Percentiles rank a stretch among this genome's conserved stretches.
Evolutionary conservation across 1,139 yeast species (phyloP).

Genomic region (Schwanniomyces etchellsii): DNA sequence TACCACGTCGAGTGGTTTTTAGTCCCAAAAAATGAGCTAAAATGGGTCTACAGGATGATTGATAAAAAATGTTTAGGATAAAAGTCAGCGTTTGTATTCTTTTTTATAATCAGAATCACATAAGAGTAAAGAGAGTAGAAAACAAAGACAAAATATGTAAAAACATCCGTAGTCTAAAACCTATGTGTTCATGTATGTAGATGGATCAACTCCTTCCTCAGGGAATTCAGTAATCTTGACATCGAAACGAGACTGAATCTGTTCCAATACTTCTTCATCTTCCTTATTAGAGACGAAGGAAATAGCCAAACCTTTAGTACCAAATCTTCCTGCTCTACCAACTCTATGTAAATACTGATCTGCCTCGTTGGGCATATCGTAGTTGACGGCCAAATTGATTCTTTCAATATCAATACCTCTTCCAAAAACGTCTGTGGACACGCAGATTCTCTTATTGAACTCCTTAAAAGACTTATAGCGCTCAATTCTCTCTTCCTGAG

Average conservation of each 20-base stretch:
- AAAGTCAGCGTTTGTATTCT: too few species aligned
- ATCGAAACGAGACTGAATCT: conserved; percentile 96
- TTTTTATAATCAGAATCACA: too few species aligned
- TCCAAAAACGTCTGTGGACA: conserved; percentile 96
- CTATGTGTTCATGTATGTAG: conserved; percentile 95
- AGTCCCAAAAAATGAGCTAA: conserved; percentile 39
- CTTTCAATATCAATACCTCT: conserved; percentile 99
- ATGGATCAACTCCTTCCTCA: conserved; percentile 96
- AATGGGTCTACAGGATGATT: conserved; percentile 33
- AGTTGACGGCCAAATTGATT: conserved; percentile 95
- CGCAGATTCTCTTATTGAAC: conserved; percentile 98
- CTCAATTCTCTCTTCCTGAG: conserved; percentile 97
- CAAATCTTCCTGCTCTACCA: conserved; percentile 99
- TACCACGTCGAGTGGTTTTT: conserved; percentile 59
- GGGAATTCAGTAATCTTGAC: conserved; percentile 94
- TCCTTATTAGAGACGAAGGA: conserved; percentile 83
- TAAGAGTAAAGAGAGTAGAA: too few species aligned
- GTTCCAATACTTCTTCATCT: conserved; percentile 85
- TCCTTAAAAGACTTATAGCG: conserved; percentile 96
- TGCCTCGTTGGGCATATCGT: conserved; percentile 86
- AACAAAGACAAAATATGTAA: too few species aligned
- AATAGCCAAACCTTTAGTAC: conserved; percentile 96
- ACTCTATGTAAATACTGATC: conserved; percentile 98
- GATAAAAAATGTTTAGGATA: conserved; percentile 20
- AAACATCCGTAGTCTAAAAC: too few species aligned